These are phyloP conservation scores for Populus pruinosa DNA, from an alignment of 345 rosid genomes.

Conservation along the genomic window DNA sequence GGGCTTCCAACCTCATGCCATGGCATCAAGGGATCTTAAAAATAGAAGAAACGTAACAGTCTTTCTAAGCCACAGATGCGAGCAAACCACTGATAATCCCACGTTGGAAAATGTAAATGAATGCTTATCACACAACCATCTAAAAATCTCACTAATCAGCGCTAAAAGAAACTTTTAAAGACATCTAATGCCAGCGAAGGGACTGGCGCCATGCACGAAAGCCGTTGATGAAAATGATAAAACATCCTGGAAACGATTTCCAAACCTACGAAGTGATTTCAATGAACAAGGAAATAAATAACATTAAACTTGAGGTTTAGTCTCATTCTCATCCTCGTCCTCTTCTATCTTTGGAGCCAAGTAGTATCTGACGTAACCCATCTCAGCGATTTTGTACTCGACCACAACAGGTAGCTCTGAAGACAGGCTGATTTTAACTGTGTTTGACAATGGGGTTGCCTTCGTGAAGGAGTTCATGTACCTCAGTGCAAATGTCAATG, in stretches of 20 bases:
- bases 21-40: neutral
- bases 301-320: slow-evolving; percentile 39
- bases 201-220: neutral
- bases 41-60: neutral
- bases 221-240: neutral
- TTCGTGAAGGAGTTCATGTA: slow-evolving; percentile 97
- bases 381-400: slow-evolving; percentile 97
- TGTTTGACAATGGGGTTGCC: slow-evolving; percentile 81
- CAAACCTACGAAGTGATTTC: neutral
- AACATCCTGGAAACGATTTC: neutral
- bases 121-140: neutral
- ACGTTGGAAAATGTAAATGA: neutral
- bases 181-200: neutral
- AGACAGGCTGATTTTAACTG: slow-evolving; percentile 86
- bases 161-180: neutral
- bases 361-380: slow-evolving; percentile 92
- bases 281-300: neutral
- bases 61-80: neutral
- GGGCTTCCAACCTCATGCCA: neutral
- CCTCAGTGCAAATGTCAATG: slow-evolving; percentile 88
- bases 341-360: slow-evolving; percentile 99
- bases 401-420: slow-evolving; percentile 96
- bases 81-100: neutral
- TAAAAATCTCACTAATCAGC: neutral
- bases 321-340: slow-evolving; percentile 89